Conservation (phyloP, 306 rosid genomes). For the Vicia faba region DNA sequence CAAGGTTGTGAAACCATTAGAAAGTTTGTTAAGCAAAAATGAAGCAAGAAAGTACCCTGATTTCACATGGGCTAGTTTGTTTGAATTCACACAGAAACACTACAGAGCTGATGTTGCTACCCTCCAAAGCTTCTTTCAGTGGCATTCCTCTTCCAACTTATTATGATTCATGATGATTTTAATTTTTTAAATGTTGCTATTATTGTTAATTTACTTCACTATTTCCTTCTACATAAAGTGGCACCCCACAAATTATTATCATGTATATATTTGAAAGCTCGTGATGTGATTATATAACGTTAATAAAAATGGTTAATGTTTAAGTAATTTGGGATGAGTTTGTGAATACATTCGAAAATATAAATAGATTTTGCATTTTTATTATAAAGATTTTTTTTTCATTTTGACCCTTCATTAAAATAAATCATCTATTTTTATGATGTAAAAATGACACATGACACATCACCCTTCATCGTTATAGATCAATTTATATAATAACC, state of each 20-base stretch:
- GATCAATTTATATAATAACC: no score
- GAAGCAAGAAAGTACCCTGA: conserved; percentile 62
- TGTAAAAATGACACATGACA: no score
- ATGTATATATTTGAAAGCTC: neutral
- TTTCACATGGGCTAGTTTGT: conserved; percentile 60
- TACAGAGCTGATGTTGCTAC: conserved; percentile 62
- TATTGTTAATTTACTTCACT: no score
- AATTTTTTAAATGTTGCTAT: no score
- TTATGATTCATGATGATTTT: neutral
- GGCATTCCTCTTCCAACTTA: conserved; percentile 42
- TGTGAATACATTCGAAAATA: no score
- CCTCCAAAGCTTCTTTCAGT: conserved; percentile 51
- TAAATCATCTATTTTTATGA: no score
- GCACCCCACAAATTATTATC: neutral
- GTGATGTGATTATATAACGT: neutral
- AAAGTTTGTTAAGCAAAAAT: conserved; percentile 41
- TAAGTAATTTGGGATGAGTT: no score
- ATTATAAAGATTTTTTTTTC: no score
- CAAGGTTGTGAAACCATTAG: conserved; percentile 58
- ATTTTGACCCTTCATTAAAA: no score
- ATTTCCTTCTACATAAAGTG: neutral
- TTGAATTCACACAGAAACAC: conserved; percentile 56
- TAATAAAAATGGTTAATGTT: no score
- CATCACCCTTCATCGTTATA: no score
- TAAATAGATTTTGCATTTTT: no score